phyloP scores from a whole-genome alignment of 2,329 filamentous ascomycete genomes.

The Dendrostoma leiphaemia region DNA sequence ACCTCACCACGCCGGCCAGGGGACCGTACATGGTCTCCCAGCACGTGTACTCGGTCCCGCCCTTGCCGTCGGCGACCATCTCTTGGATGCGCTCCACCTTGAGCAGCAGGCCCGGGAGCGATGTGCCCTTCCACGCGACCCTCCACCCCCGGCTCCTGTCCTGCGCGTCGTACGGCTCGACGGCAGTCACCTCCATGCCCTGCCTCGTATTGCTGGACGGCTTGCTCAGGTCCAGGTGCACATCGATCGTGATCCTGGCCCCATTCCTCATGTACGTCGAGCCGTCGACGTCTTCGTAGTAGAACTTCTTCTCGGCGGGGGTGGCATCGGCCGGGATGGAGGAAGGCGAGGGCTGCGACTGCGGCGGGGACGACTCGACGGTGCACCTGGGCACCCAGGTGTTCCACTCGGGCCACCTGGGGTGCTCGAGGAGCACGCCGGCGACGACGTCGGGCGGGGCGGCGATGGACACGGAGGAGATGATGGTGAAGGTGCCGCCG shows the following conservation, averaged over 20 bases:
- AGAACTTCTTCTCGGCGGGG: slow-evolving; percentile 13
- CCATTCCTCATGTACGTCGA: slow-evolving; percentile 27
- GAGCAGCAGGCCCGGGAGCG: slow-evolving; percentile 31
- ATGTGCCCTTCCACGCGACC: slow-evolving; percentile 37
- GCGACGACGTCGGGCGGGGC: slow-evolving; percentile 32
- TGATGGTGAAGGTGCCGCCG: slow-evolving; percentile 28
- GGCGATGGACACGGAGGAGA: slow-evolving; percentile 31
- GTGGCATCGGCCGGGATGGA: slow-evolving; percentile 21
- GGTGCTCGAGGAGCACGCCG: slow-evolving; percentile 32
- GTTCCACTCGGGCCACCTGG: slow-evolving; percentile 36
- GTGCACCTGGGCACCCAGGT: slow-evolving; percentile 29
- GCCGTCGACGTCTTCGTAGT: slow-evolving; percentile 4
- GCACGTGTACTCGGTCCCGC: slow-evolving; percentile 37
- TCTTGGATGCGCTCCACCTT: slow-evolving; percentile 42
- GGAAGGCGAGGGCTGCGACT: slow-evolving; percentile 13
- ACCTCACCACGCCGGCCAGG: slow-evolving; percentile 33
- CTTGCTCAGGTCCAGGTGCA: slow-evolving; percentile 28
- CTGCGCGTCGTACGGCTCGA: slow-evolving; percentile 31
- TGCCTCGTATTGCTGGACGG: slow-evolving; percentile 15
- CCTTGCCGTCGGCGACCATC: slow-evolving; percentile 31
- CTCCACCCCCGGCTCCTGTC: slow-evolving; percentile 30
- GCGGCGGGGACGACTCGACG: slow-evolving; percentile 24
- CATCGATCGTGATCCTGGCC: slow-evolving; percentile 32
- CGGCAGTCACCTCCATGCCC: slow-evolving; percentile 27
- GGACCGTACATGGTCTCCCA: slow-evolving; percentile 46